Conservation (phyloP, 106 monocot species). For the Acanthochlamys bracteata region DNA sequence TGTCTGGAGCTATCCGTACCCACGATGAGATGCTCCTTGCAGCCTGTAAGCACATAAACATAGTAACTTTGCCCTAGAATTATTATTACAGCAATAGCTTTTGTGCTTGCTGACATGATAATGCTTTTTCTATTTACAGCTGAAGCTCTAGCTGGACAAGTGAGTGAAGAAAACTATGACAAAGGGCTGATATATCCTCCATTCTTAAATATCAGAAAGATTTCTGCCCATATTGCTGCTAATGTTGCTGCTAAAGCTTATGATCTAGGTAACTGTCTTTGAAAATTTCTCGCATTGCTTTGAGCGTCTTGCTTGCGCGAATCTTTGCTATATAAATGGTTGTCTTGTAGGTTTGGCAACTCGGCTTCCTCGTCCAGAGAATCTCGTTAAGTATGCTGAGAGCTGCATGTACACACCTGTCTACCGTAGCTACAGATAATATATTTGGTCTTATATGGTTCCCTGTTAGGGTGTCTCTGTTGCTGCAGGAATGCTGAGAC, state of each 20-base stretch:
- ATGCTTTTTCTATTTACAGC: conserved; percentile 45
- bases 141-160: conserved; percentile 69
- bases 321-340: no score
- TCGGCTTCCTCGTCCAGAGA: conserved; percentile 49
- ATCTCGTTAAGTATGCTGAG: conserved; percentile 79
- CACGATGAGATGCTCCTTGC: conserved; percentile 96
- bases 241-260: conserved; percentile 91
- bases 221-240: conserved; percentile 89
- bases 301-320: no score
- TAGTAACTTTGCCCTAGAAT: not conserved
- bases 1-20: conserved; percentile 79
- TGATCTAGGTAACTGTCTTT: conserved; percentile 47
- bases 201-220: conserved; percentile 81
- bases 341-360: conserved; percentile 53
- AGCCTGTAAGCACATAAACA: conserved; percentile 45
- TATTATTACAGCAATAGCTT: not conserved
- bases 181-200: conserved; percentile 85
- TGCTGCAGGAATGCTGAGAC: no score
- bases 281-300: not conserved
- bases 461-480: no score
- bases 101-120: not conserved
- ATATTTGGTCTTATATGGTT: not conserved
- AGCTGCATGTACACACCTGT: conserved; percentile 93
- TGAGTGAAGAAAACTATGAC: conserved; percentile 55
- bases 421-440: conserved; percentile 37